Conservation (phyloP, 2,329 filamentous ascomycete genomes). For the Pestalotiopsis sp. region DNA sequence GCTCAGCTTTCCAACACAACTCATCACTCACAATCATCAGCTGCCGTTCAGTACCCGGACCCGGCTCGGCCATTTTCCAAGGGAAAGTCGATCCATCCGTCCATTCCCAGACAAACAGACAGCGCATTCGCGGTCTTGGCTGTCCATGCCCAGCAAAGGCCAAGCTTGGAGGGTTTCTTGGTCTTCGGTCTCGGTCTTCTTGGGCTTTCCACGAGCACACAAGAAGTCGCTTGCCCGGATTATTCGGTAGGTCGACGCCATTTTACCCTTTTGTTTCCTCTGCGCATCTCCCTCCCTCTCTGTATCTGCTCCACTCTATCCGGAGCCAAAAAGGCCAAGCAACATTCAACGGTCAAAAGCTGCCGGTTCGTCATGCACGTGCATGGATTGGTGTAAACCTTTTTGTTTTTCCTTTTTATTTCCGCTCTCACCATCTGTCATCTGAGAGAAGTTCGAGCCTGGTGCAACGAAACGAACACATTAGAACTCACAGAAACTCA, state of each 20-base stretch:
- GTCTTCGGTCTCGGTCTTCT: background rate
- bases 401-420: conserved; percentile 1
- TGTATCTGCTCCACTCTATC: conserved; percentile 6
- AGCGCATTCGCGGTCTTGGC: background rate
- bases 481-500: background rate
- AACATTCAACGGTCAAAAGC: background rate
- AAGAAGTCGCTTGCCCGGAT: background rate
- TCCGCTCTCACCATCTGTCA: background rate
- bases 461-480: background rate
- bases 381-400: background rate
- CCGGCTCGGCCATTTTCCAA: background rate
- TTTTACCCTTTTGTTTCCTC: background rate
- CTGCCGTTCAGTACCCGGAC: background rate
- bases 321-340: background rate
- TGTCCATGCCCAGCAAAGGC: conserved; percentile 11
- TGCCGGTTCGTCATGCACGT: conserved; percentile 3
- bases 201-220: background rate
- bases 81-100: background rate
- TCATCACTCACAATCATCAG: background rate
- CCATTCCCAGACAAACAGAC: background rate
- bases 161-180: conserved; percentile 3
- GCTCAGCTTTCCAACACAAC: background rate
- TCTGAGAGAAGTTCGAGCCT: background rate
- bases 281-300: background rate
- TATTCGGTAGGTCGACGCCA: background rate